Base-by-base conservation (phyloP, 768 basidiomycete genomes). In the Suillus subalutaceus region DNA sequence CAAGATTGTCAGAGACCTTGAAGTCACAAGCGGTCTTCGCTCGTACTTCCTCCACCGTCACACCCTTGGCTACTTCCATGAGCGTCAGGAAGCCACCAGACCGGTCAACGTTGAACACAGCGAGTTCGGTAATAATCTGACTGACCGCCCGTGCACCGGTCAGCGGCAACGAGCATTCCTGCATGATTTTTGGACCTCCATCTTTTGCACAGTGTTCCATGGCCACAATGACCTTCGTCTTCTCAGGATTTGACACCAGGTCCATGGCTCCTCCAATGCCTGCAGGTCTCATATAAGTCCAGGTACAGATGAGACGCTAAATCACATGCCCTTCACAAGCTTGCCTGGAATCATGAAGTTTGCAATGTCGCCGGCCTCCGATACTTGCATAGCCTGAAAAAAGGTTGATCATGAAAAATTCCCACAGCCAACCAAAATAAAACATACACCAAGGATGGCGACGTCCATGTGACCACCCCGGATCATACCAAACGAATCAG, bases 331-430 rank as follows among this genome's bases (percentile, higher is more conserved):
- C 81, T 90, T 91, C 58, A 92, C 82, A 78, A 93, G 86, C 80
- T 96, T 94, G 15, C 93, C 92, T 18, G 94, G 94, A 70, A 96
- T 94, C 94, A 96, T 97, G 77, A 92, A 97, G 82, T 97, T 97
- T 68, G 94, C 94, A 70, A 97, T 89, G 77, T 97, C 93, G 60
- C 92, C 94, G 0, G 86, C 86, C 69, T 90, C 88, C 0, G 92
- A 93, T 40, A 97, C 94, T 84, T 96, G 90, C 91, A 97, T 92
- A 15, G 93, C 92, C 90, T 92, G 67, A 6, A 26, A 46, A 63
- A 59, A 50, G 32, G 23, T 30, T 16, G 43, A 43, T 58, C 58
- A 41, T 15, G 69, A 26, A 15, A 37, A 63, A 16, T 38, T 35
- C 63, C 23, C 58, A 56, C 55, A 57, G 32, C 40, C 58, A 56